Evolutionary conservation across 768 basidiomycete species (phyloP), one percentile per base, ranked within the genome.

Genomic region (Cantharellus anzutake): DNA sequence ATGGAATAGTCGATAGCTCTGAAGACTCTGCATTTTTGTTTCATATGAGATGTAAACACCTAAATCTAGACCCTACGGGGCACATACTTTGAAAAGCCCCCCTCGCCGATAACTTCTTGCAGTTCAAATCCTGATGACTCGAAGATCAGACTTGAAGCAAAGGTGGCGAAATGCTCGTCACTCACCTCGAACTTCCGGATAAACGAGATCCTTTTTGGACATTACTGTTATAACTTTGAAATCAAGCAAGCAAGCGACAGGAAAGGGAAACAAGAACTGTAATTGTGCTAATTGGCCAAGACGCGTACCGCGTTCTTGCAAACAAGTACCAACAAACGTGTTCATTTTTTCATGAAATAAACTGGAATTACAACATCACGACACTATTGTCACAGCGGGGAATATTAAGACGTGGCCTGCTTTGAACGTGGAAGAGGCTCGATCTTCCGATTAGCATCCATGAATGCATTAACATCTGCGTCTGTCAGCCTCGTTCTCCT

Each of bases 81-180:
- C 29, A 72, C 80, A 68, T 63, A 88, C 90, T 75, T 83, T 52
- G 90, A 86, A 70, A 92, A 93, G 11, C 84, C 87, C 20, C 90
- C 90, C 2, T 87, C 86, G 4, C 90, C 90, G 50, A 93, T 83
- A 14, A 41, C 40, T 42, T 57, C 56, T 11, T 41, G 37, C 56
- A 57, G 14, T 38, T 57, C 56, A 41, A 40, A 57, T 14, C 56
- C 56, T 57, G 40, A 48, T 48, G 11, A 48, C 44, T 48, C 29
- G 11, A 29, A 48, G 44, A 29, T 48, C 44, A 48, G 44, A 48
- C 44, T 48, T 29, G 29, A 48, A 48, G 11, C 44, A 48, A 11
- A 48, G 11, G 29, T 48, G 44, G 29, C 11, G 11, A 48, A 48
- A 48, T 29, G 29, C 11, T 29, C 20, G 20, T 48, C 44, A 48